Percentiles rank a stretch among this genome's conserved stretches.
Evolutionary conservation across 2,329 filamentous ascomycete genomes (phyloP).

Genomic region (Tolypocladium endophyticum): DNA sequence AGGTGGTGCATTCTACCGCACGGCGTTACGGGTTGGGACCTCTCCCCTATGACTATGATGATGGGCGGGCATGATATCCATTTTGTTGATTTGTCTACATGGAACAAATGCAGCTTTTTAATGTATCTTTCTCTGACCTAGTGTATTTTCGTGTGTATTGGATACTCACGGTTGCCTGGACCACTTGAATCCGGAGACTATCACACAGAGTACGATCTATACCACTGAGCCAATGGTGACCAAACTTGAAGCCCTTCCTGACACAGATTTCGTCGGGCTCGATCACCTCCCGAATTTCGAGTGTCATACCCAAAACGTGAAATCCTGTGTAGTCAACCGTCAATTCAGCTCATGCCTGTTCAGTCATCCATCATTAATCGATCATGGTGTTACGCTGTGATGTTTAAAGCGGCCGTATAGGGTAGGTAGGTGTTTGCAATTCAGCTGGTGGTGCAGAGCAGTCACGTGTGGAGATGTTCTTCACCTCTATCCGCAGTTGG

Average conservation of each 20-base stretch:
- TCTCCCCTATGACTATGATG: slow-evolving; percentile 28
- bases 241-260: neutral
- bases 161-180: neutral
- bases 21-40: slow-evolving; percentile 23
- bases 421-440: neutral
- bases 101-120: neutral
- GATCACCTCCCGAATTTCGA: neutral
- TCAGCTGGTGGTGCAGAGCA: neutral
- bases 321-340: too few relatives aligned
- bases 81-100: neutral
- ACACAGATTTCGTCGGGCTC: neutral
- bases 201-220: too few relatives aligned
- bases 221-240: too few relatives aligned
- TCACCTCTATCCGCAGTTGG: neutral
- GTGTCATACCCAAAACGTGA: neutral
- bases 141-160: too few relatives aligned
- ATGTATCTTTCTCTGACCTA: neutral
- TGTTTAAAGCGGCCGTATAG: neutral
- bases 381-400: neutral
- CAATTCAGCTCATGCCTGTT: neutral
- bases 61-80: slow-evolving; percentile 21
- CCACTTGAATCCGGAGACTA: neutral
- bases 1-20: slow-evolving; percentile 17
- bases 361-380: neutral
- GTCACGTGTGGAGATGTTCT: slow-evolving; percentile 1